phyloP scores from a whole-genome alignment of 495 filamentous ascomycete genomes.

The Lasiosphaeriaceae sp. region DNA sequence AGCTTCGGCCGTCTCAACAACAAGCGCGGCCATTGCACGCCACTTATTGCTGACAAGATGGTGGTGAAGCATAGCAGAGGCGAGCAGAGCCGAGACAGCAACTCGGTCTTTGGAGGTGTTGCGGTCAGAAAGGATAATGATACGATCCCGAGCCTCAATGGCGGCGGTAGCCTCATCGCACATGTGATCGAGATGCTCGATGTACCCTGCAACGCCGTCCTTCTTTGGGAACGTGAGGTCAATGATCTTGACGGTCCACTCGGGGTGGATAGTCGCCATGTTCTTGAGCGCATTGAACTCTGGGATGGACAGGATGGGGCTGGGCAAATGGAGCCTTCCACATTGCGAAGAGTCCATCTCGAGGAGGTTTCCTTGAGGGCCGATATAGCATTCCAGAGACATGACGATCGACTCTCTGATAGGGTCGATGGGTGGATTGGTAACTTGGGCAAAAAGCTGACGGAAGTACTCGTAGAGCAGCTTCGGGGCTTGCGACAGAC shows the following conservation, averaged over 20 bases:
- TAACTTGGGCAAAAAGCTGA: constrained; percentile 98
- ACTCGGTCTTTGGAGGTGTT: constrained; percentile 81
- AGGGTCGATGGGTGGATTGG: constrained; percentile 97
- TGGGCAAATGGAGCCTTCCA: constrained; percentile 78
- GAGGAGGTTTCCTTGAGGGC: constrained; percentile 93
- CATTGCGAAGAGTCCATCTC: constrained; percentile 94
- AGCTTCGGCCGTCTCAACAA: constrained; percentile 94
- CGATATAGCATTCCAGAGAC: constrained; percentile 97
- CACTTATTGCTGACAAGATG: constrained; percentile 96
- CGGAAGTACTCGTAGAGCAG: constrained; percentile 98
- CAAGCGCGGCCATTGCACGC: constrained; percentile 82
- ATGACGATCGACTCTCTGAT: constrained; percentile 99
- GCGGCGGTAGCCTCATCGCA: constrained; percentile 82
- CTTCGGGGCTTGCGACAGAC: constrained; percentile 83
- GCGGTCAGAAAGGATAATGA: constrained; percentile 89
- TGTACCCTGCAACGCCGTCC: constrained; percentile 81
- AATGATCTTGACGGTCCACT: constrained; percentile 91
- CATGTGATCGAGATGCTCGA: constrained; percentile 85
- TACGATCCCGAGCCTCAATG: constrained; percentile 77
- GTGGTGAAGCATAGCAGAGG: constrained; percentile 94
- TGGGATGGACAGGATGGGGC: constrained; percentile 84
- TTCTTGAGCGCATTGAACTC: constrained; percentile 89
- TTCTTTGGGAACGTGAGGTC: constrained; percentile 93
- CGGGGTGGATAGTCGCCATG: constrained; percentile 66
- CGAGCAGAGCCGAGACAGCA: constrained; percentile 82